phyloP scores from a whole-genome alignment of 1,284 basidiomycete genomes.

The Leccinum laetum region DNA sequence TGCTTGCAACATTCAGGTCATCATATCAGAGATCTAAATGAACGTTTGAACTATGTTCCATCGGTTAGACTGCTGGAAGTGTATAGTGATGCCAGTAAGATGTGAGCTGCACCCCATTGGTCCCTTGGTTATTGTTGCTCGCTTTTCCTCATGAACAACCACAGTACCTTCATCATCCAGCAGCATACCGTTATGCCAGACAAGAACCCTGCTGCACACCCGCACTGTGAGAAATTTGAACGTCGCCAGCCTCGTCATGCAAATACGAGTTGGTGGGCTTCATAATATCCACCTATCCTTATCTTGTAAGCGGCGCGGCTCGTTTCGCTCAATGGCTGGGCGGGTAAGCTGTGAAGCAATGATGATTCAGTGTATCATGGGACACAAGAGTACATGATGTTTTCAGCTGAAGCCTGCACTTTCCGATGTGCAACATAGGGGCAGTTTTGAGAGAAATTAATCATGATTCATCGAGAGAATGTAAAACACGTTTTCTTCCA shows the following conservation, averaged over 20 bases:
- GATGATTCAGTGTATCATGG: too few species aligned
- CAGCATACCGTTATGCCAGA: not conserved
- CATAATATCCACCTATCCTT: too few species aligned
- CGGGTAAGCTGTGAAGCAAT: too few species aligned
- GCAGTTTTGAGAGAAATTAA: not conserved
- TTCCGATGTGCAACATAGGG: not conserved
- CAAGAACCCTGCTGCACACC: not conserved
- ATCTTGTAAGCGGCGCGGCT: too few species aligned
- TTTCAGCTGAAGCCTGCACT: not conserved
- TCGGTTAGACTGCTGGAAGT: not conserved
- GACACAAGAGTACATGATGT: not conserved
- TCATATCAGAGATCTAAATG: too few species aligned
- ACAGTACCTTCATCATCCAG: not conserved
- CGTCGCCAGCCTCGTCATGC: not conserved
- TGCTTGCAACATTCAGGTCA: too few species aligned
- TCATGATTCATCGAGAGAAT: not conserved
- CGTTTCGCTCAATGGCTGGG: not conserved
- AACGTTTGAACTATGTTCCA: not conserved
- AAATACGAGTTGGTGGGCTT: too few species aligned
- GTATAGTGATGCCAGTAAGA: not conserved
- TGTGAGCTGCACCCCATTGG: too few species aligned
- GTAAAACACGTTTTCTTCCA: not conserved
- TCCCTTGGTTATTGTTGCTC: not conserved
- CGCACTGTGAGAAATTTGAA: not conserved
- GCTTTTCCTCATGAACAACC: not conserved